Conservation (phyloP, 176 grass and related monocot genomes). For the Panicum miliaceum region DNA sequence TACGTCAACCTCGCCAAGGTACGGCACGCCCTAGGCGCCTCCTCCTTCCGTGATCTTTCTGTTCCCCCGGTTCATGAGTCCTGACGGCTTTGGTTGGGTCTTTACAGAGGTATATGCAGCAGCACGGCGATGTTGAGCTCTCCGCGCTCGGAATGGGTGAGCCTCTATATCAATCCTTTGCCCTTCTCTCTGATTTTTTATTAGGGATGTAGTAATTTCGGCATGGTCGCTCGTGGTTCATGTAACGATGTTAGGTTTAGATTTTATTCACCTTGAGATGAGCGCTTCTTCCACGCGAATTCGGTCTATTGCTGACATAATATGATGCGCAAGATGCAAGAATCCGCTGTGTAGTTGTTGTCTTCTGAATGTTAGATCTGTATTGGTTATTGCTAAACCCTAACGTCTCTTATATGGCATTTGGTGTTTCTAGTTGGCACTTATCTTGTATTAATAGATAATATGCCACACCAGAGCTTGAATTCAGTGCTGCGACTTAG, state of each 20-base stretch:
- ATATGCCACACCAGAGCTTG: neutral
- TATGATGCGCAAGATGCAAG: neutral
- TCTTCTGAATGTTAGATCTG: neutral
- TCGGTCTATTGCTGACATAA: neutral
- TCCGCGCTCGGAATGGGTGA: conserved; percentile 97
- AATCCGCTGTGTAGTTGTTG: neutral
- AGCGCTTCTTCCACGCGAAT: neutral
- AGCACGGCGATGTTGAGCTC: conserved; percentile 88
- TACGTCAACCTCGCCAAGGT: conserved; percentile 99
- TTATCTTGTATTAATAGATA: neutral
- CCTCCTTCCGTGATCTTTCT: neutral
- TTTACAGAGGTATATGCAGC: conserved; percentile 91
- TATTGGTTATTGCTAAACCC: conserved; percentile 7
- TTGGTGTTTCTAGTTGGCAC: neutral
- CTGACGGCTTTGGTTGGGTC: neutral
- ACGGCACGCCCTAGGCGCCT: neutral
- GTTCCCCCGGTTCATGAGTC: neutral
- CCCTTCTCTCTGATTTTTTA: conserved; percentile 15
- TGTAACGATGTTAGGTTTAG: neutral
- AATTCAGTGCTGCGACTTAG: neutral
- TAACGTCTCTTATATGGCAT: neutral
- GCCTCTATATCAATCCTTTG: neutral
- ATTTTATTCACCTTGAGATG: neutral
- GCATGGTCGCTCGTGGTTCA: neutral
- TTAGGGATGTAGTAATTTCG: neutral